Evolutionary conservation across 2,329 filamentous ascomycete species (phyloP).

Genomic region (Neonectria hederae): DNA sequence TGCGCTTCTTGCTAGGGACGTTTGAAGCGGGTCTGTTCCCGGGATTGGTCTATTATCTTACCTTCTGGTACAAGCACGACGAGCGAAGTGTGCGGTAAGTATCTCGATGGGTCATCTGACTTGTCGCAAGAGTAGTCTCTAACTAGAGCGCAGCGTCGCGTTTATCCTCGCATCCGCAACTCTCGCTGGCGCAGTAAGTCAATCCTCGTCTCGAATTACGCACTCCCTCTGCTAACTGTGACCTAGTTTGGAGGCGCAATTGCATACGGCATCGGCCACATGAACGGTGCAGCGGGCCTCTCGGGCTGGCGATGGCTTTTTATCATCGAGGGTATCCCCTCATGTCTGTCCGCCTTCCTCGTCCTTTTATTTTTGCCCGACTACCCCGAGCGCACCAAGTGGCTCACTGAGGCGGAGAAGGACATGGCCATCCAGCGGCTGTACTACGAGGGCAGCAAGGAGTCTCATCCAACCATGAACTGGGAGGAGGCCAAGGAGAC

Average conservation of each 20-base stretch:
- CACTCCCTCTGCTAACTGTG: constrained; percentile 8
- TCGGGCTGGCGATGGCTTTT: constrained; percentile 76
- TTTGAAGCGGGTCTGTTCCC: constrained; percentile 76
- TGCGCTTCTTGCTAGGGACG: constrained; percentile 73
- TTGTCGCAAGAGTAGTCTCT: constrained; percentile 22
- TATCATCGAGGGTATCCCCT: constrained; percentile 71
- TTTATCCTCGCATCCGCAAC: constrained; percentile 76
- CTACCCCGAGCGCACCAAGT: constrained; percentile 71
- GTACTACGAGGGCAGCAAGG: constrained; percentile 60
- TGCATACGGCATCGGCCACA: constrained; percentile 76
- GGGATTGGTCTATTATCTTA: constrained; percentile 71
- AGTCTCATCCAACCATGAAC: constrained; percentile 69
- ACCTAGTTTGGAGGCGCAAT: constrained; percentile 72
- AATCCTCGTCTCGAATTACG: background rate
- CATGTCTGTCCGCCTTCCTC: constrained; percentile 68
- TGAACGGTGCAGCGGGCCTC: constrained; percentile 70
- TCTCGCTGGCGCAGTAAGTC: constrained; percentile 68
- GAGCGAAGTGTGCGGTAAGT: constrained; percentile 70
- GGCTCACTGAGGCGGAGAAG: constrained; percentile 68
- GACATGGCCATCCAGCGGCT: constrained; percentile 60
- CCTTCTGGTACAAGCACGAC: constrained; percentile 76
- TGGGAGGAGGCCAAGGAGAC: constrained; percentile 76
- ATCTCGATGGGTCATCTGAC: background rate
- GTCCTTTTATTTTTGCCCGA: constrained; percentile 76
- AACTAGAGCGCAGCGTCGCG: constrained; percentile 60